phyloP scores from a whole-genome alignment of 495 filamentous ascomycete genomes.

The Aspergillus steynii region DNA sequence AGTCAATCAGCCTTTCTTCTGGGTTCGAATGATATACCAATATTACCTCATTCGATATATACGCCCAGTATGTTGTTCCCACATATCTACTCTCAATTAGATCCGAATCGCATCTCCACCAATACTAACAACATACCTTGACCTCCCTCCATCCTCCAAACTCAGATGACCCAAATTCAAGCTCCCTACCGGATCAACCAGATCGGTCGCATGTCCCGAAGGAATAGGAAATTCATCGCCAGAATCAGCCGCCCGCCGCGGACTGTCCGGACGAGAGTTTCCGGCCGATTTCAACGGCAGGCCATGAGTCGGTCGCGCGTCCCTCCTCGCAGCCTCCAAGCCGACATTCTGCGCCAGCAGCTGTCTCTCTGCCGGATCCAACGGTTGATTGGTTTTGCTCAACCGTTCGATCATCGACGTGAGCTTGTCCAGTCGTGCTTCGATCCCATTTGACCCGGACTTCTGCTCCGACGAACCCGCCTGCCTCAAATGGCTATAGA shows the following conservation, averaged over 20 bases:
- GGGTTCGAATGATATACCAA: neutral
- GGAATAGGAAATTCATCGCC: conserved; percentile 50
- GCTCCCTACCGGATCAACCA: conserved; percentile 47
- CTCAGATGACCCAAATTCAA: conserved; percentile 50
- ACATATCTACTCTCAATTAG: conserved; percentile 44
- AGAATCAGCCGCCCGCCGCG: conserved; percentile 38
- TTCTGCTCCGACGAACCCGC: conserved; percentile 29
- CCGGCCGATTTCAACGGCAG: conserved; percentile 16
- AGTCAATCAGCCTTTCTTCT: neutral
- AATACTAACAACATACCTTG: conserved; percentile 31
- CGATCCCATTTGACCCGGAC: conserved; percentile 38
- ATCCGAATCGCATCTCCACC: neutral
- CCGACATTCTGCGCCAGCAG: conserved; percentile 24
- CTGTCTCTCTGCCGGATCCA: conserved; percentile 28
- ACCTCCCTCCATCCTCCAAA: conserved; percentile 47
- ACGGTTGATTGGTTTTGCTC: conserved; percentile 32
- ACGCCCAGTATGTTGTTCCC: conserved; percentile 54
- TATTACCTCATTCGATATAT: conserved; percentile 50
- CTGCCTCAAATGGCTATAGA: conserved; percentile 36
- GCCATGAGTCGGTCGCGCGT: conserved; percentile 20
- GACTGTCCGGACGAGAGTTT: conserved; percentile 30
- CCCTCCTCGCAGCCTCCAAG: conserved; percentile 21
- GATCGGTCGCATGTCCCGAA: conserved; percentile 44
- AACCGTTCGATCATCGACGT: conserved; percentile 48
- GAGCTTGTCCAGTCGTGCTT: conserved; percentile 46